Percentiles rank a stretch among this genome's conserved stretches.
These are phyloP conservation scores for Russula olivacea DNA, from an alignment of 768 basidiomycete genomes.

Conservation along the genomic window DNA sequence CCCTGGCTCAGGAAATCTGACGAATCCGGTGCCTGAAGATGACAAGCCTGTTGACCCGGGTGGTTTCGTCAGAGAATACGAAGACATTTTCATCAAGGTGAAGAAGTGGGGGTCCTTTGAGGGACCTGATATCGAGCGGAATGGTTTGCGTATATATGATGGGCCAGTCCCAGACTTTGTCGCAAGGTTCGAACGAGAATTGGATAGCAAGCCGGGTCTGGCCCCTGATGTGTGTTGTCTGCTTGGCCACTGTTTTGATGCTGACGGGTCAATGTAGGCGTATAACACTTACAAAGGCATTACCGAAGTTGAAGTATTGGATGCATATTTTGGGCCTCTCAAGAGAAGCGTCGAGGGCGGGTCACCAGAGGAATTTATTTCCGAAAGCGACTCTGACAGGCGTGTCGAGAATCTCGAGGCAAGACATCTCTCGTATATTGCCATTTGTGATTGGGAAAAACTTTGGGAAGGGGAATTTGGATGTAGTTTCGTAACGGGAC, in stretches of 20 bases:
- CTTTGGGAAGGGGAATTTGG: neutral
- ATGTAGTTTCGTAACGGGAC: no score
- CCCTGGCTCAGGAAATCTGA: no score
- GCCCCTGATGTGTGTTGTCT: neutral
- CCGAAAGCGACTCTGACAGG: neutral
- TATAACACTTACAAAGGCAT: neutral
- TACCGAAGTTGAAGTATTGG: neutral
- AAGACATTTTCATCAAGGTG: neutral
- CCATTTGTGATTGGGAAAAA: neutral
- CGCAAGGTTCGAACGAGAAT: neutral
- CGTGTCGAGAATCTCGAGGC: neutral
- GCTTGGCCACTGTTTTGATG: neutral
- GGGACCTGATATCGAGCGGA: neutral
- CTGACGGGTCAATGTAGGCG: neutral
- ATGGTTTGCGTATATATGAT: neutral
- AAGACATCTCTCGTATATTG: neutral
- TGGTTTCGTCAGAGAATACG: neutral
- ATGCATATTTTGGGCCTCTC: neutral
- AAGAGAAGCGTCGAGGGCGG: no score
- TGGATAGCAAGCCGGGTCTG: neutral
- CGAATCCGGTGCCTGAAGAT: no score
- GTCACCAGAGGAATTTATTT: neutral
- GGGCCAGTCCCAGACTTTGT: neutral
- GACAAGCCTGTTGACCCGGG: no score
- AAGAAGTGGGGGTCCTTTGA: neutral